Percentiles rank a stretch among this genome's conserved stretches.
These are phyloP conservation scores for Truncatella angustata DNA, from an alignment of 2,329 filamentous ascomycete species.

Conservation along the genomic window DNA sequence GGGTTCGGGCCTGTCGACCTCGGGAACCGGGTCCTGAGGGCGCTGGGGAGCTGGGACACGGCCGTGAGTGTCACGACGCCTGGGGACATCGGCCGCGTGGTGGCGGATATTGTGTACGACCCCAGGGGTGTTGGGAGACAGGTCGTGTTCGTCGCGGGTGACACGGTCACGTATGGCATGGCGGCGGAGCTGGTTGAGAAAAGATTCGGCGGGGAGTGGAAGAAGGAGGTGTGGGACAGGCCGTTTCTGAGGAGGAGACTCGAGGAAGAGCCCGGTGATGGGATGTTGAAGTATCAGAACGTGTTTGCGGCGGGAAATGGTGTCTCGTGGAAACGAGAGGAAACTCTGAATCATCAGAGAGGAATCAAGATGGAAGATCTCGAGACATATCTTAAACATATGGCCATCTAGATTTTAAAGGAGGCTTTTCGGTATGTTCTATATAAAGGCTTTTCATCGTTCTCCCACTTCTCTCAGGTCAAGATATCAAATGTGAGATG, in stretches of 20 bases:
- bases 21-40: constrained; percentile 39
- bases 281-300: constrained; percentile 50
- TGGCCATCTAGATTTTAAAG: too few relatives aligned
- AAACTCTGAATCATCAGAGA: constrained; percentile 44
- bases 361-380: constrained; percentile 39
- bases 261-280: constrained; percentile 40
- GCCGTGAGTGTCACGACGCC: constrained; percentile 28
- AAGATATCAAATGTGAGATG: too few relatives aligned
- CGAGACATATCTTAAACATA: constrained; percentile 31
- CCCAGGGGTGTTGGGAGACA: constrained; percentile 29
- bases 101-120: constrained; percentile 53
- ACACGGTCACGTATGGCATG: constrained; percentile 50
- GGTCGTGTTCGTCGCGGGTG: constrained; percentile 51
- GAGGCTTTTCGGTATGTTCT: too few relatives aligned
- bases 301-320: constrained; percentile 52
- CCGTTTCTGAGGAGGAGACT: constrained; percentile 40
- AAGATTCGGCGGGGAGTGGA: constrained; percentile 37
- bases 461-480: too few relatives aligned
- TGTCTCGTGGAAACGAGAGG: constrained; percentile 48
- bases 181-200: constrained; percentile 47
- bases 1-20: constrained; percentile 63
- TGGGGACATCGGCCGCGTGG: constrained; percentile 60
- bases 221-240: constrained; percentile 41
- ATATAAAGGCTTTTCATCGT: too few relatives aligned
- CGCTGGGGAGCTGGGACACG: constrained; percentile 42